phyloP scores from a whole-genome alignment of 805 yeast species.

The Schwanniomyces sp. region DNA sequence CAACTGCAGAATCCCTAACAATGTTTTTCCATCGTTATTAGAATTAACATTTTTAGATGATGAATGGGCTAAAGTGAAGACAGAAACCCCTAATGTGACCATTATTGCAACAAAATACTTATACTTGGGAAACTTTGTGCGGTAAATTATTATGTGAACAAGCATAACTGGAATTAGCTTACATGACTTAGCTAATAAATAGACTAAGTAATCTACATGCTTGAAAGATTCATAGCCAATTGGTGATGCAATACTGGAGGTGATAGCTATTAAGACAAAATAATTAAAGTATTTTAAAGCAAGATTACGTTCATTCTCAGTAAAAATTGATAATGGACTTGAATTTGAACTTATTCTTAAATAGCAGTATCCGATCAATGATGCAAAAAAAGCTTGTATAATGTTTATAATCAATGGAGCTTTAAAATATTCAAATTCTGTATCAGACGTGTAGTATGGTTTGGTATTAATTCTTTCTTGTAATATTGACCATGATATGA shows the following conservation, averaged over 20 bases:
- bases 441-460: slow-evolving; percentile 50
- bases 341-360: slow-evolving; percentile 34
- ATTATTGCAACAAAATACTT: slow-evolving; percentile 74
- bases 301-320: slow-evolving; percentile 22
- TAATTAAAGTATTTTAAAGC: slow-evolving; percentile 23
- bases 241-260: slow-evolving; percentile 83
- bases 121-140: slow-evolving; percentile 67
- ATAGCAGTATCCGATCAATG: slow-evolving; percentile 64
- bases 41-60: slow-evolving; percentile 24
- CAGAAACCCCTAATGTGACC: slow-evolving; percentile 81
- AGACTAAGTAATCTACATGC: slow-evolving; percentile 85
- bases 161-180: slow-evolving; percentile 93
- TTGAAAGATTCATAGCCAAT: slow-evolving; percentile 74
- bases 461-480: slow-evolving; percentile 86
- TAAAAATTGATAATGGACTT: slow-evolving; percentile 29
- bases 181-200: slow-evolving; percentile 86
- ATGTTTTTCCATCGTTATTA: slow-evolving; percentile 41
- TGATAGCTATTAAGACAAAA: slow-evolving; percentile 57
- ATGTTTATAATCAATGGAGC: slow-evolving; percentile 79
- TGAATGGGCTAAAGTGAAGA: slow-evolving; percentile 63
- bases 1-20: slow-evolving; percentile 62
- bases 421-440: slow-evolving; percentile 50
- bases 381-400: slow-evolving; percentile 73
- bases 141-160: slow-evolving; percentile 71
- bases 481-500: slow-evolving; percentile 86